Conservation (phyloP, 495 filamentous ascomycete species). For the Neurospora intermedia region DNA sequence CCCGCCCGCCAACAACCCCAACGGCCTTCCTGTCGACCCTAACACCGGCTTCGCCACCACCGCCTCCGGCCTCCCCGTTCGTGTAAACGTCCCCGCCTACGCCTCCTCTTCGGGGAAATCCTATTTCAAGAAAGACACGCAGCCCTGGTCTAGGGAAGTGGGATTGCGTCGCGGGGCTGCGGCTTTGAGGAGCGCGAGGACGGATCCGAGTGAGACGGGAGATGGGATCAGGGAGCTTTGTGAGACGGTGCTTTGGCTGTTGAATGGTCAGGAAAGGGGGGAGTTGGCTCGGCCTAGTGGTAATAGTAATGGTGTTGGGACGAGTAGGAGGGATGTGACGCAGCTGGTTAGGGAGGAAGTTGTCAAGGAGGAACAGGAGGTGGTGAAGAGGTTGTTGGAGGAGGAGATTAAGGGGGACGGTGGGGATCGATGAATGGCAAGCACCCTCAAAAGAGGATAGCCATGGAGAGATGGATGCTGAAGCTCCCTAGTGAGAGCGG, state of each 20-base stretch:
- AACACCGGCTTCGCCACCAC: background rate
- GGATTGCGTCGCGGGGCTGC: constrained; percentile 28
- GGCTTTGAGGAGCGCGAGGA: constrained; percentile 24
- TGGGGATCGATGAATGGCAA: background rate
- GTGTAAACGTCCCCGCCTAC: background rate
- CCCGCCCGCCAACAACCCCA: constrained; percentile 14
- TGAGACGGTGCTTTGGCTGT: constrained; percentile 28
- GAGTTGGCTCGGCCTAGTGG: background rate
- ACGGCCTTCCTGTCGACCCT: background rate
- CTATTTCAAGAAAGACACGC: background rate
- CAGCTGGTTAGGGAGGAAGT: constrained; percentile 19
- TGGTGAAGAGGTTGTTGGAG: constrained; percentile 25
- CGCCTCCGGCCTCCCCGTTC: background rate
- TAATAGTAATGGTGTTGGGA: background rate
- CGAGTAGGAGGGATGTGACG: constrained; percentile 7
- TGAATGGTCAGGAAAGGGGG: constrained; percentile 8
- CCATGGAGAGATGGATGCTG: background rate
- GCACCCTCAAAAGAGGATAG: background rate
- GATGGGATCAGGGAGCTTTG: constrained; percentile 39
- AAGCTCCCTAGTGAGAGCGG: background rate
- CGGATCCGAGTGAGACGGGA: constrained; percentile 25
- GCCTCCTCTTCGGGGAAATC: background rate
- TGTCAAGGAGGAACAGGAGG: constrained; percentile 20
- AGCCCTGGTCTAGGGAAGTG: constrained; percentile 29
- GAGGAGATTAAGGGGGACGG: constrained; percentile 16